These are phyloP conservation scores for Onygena corvina DNA, from an alignment of 2,329 filamentous ascomycete genomes.

Conservation along the genomic window DNA sequence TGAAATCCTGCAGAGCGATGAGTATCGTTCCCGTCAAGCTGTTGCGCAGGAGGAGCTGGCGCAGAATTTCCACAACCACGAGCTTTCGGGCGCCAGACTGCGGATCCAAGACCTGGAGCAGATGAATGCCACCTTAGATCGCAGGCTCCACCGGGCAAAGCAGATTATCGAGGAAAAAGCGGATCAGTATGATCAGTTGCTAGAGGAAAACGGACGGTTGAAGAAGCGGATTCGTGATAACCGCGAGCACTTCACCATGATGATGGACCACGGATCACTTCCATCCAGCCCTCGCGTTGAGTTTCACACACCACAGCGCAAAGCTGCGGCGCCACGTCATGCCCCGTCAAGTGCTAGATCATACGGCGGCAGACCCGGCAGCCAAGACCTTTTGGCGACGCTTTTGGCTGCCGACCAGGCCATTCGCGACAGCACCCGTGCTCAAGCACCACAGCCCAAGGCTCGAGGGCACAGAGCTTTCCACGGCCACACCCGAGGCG, in stretches of 20 bases:
- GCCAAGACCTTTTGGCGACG: constrained; percentile 59
- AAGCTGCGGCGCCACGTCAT: constrained; percentile 25
- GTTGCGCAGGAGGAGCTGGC: constrained; percentile 38
- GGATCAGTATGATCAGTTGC: constrained; percentile 56
- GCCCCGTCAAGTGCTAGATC: constrained; percentile 31
- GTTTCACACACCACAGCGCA: constrained; percentile 35
- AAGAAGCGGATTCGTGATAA: constrained; percentile 80
- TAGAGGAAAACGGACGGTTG: constrained; percentile 64
- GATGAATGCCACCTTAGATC: constrained; percentile 52
- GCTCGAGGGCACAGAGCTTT: constrained; percentile 38
- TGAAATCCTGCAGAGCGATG: constrained; percentile 64
- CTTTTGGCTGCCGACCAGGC: constrained; percentile 64
- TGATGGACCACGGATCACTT: constrained; percentile 56
- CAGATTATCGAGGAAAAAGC: constrained; percentile 67
- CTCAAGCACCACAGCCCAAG: constrained; percentile 57
- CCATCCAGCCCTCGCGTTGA: constrained; percentile 47
- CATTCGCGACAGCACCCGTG: constrained; percentile 63
- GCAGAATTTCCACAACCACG: constrained; percentile 13
- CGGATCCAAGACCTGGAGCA: constrained; percentile 55
- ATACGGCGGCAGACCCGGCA: constrained; percentile 38
- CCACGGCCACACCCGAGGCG: constrained; percentile 56
- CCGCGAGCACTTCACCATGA: constrained; percentile 67
- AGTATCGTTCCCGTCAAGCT: constrained; percentile 53
- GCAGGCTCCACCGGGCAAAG: constrained; percentile 60
- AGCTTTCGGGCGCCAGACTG: constrained; percentile 49